phyloP scores from a whole-genome alignment of 1,284 basidiomycete genomes.

The Rhizoctonia solani region DNA sequence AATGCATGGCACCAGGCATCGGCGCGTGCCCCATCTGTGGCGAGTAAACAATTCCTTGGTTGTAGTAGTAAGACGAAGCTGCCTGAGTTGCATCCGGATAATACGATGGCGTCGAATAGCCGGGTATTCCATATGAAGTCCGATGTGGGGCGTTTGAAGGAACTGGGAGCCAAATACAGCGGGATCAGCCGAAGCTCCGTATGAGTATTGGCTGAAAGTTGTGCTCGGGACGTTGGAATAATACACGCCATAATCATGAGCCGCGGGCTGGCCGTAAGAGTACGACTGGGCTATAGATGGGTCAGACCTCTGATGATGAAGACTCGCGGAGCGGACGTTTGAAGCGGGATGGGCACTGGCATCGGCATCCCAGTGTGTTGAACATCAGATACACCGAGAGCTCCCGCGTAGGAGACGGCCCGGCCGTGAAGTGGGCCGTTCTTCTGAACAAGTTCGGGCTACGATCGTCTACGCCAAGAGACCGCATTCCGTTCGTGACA shows the following conservation, averaged over 20 bases:
- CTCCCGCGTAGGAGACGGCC: slow-evolving; percentile 25
- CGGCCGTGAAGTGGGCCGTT: slow-evolving; percentile 4
- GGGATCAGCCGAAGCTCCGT: slow-evolving; percentile 54
- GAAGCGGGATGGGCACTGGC: slow-evolving; percentile 11
- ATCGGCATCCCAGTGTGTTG: slow-evolving; percentile 25
- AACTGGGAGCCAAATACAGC: slow-evolving; percentile 55
- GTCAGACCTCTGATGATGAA: slow-evolving; percentile 22
- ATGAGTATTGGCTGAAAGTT: slow-evolving; percentile 47
- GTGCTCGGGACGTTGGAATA: slow-evolving; percentile 18
- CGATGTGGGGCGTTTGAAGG: slow-evolving; percentile 47
- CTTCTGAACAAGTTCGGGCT: not conserved
- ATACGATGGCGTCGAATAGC: slow-evolving; percentile 43
- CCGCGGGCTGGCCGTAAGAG: slow-evolving; percentile 55
- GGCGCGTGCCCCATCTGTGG: slow-evolving; percentile 32
- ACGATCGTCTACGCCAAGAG: slow-evolving; percentile 66
- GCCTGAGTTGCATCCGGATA: slow-evolving; percentile 56
- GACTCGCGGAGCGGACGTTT: slow-evolving; percentile 1
- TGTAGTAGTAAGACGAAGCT: slow-evolving; percentile 63
- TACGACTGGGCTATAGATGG: slow-evolving; percentile 17
- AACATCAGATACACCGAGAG: slow-evolving; percentile 12
- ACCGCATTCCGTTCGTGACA: slow-evolving; percentile 61
- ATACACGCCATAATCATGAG: slow-evolving; percentile 28
- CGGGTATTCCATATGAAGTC: slow-evolving; percentile 16
- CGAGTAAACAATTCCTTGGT: slow-evolving; percentile 62
- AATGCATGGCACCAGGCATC: slow-evolving; percentile 44